phyloP scores from a whole-genome alignment of 2,329 filamentous ascomycete species.

The Apiospora phragmitis region DNA sequence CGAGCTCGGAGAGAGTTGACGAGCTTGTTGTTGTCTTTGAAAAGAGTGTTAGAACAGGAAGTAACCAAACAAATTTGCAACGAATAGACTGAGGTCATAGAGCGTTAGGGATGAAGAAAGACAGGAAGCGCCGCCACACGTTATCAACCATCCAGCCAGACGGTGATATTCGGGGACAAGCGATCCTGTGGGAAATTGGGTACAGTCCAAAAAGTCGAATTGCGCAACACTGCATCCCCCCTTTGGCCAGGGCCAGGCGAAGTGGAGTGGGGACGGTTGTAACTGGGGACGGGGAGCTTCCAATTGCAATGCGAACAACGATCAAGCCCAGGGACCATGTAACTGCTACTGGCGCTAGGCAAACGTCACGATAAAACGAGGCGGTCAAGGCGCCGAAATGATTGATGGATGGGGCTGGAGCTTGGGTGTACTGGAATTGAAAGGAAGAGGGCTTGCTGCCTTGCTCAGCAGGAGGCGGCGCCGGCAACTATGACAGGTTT shows the following conservation, averaged over 20 bases:
- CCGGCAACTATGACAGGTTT: not conserved
- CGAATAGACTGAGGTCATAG: slow-evolving; percentile 32
- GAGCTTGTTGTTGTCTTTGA: slow-evolving; percentile 26
- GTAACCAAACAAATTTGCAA: slow-evolving; percentile 33
- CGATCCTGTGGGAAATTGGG: slow-evolving; percentile 28
- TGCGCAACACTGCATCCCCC: slow-evolving; percentile 1
- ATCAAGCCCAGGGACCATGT: slow-evolving; percentile 5
- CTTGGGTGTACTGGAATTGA: not conserved
- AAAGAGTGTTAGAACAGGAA: slow-evolving; percentile 31
- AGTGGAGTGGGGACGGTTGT: slow-evolving; percentile 1
- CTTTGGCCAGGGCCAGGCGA: not conserved
- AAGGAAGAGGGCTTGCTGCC: not conserved
- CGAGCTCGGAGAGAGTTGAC: slow-evolving; percentile 25
- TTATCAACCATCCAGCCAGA: slow-evolving; percentile 30
- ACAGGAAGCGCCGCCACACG: slow-evolving; percentile 20
- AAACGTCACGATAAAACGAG: not conserved
- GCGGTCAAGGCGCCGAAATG: slow-evolving; percentile 6
- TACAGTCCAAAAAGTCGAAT: not conserved
- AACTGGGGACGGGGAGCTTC: slow-evolving; percentile 5
- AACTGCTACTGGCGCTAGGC: not conserved
- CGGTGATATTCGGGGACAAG: slow-evolving; percentile 29
- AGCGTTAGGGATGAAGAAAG: slow-evolving; percentile 21
- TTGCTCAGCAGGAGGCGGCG: not conserved
- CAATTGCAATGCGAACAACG: not conserved
- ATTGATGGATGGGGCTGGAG: not conserved